These are phyloP conservation scores for Ascochyta koolunga DNA, from an alignment of 2,329 filamentous ascomycete species.

Conservation along the genomic window DNA sequence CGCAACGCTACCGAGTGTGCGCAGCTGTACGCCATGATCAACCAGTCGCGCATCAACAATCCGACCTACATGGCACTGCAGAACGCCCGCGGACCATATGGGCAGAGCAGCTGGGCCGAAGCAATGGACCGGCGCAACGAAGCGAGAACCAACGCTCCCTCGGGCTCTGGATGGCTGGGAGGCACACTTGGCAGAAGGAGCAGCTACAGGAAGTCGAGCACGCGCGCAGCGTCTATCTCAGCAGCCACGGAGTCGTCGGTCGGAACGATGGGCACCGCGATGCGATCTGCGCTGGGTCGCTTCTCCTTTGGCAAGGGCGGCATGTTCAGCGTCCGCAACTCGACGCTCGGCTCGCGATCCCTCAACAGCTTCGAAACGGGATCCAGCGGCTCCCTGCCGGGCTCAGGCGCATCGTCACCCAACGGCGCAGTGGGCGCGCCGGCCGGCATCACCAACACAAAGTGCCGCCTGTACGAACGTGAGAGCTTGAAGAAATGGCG, in stretches of 20 bases:
- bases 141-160: conserved; percentile 44
- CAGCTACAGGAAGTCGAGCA: conserved; percentile 60
- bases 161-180: conserved; percentile 56
- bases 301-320: conserved; percentile 72
- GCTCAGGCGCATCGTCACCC: conserved; percentile 44
- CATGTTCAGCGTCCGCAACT: conserved; percentile 82
- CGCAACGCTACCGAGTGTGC: conserved; percentile 78
- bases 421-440: conserved; percentile 52
- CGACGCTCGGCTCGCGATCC: conserved; percentile 68
- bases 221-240: conserved; percentile 60
- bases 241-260: conserved; percentile 77
- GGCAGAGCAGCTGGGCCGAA: conserved; percentile 55
- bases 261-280: conserved; percentile 77
- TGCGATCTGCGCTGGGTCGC: conserved; percentile 72
- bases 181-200: conserved; percentile 59
- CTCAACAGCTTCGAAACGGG: conserved; percentile 57
- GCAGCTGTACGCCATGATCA: conserved; percentile 82
- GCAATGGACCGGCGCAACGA: conserved; percentile 59
- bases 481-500: conserved; percentile 81
- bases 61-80: conserved; percentile 83
- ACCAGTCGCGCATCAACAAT: conserved; percentile 88
- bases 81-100: conserved; percentile 69
- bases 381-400: conserved; percentile 52
- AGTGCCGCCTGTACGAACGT: conserved; percentile 84
- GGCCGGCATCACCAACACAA: conserved; percentile 76